phyloP scores from a whole-genome alignment of 495 filamentous ascomycete species.

The Penicillium angulare region DNA sequence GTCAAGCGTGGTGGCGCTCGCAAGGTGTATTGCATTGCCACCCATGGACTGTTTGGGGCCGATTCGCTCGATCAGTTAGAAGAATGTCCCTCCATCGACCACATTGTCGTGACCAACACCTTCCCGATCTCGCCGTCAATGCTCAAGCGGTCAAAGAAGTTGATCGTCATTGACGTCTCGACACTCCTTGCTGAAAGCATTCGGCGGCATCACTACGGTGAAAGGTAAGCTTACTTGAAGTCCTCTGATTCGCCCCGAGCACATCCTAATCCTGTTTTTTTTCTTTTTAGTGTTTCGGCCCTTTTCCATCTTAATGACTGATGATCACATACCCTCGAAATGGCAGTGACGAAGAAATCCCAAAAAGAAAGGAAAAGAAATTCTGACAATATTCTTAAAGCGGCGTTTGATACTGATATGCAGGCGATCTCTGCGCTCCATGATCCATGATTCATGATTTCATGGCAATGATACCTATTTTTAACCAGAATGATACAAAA shows the following conservation, averaged over 20 bases:
- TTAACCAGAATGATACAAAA: conserved; percentile 10
- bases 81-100: conserved; percentile 85
- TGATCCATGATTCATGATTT: conserved; percentile 13
- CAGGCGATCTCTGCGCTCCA: conserved; percentile 21
- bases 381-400: conserved; percentile 6
- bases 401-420: conserved; percentile 26
- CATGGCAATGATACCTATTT: conserved; percentile 32
- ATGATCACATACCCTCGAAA: conserved; percentile 6
- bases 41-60: conserved; percentile 88
- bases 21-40: conserved; percentile 96
- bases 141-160: conserved; percentile 69
- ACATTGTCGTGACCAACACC: conserved; percentile 93
- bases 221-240: conserved; percentile 44
- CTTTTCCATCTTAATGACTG: conserved; percentile 67
- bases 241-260: neutral
- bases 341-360: conserved; percentile 19
- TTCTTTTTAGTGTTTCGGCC: conserved; percentile 68
- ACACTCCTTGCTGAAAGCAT: conserved; percentile 89
- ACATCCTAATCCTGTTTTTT: conserved; percentile 16
- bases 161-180: conserved; percentile 85
- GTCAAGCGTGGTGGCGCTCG: conserved; percentile 88
- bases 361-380: conserved; percentile 1
- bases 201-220: conserved; percentile 88
- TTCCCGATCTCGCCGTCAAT: conserved; percentile 82
- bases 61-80: conserved; percentile 90